These are phyloP conservation scores for Fusarium cyanostomum DNA, from an alignment of 2,329 filamentous ascomycete genomes.

Conservation along the genomic window DNA sequence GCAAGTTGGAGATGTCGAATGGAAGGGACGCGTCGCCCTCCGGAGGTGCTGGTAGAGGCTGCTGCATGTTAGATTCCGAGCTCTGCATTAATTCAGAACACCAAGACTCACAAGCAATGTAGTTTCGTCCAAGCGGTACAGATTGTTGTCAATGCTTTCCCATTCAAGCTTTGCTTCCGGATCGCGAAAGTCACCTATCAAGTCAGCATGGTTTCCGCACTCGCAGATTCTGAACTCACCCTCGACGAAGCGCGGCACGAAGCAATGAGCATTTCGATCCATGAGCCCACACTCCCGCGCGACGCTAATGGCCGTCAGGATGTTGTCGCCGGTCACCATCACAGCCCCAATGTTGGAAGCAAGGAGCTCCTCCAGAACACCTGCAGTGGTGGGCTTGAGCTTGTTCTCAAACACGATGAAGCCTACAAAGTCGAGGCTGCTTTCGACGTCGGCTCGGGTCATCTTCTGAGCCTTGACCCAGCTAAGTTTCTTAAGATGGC, in stretches of 20 bases:
- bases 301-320: slow-evolving; percentile 94
- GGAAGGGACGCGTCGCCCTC: slow-evolving; percentile 84
- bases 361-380: slow-evolving; percentile 82
- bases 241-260: slow-evolving; percentile 87
- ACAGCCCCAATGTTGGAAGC: slow-evolving; percentile 86
- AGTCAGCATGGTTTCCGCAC: slow-evolving; percentile 15
- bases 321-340: slow-evolving; percentile 99
- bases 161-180: slow-evolving; percentile 79
- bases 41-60: slow-evolving; percentile 76
- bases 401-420: slow-evolving; percentile 99
- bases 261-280: slow-evolving; percentile 84
- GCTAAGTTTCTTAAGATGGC: slow-evolving; percentile 85
- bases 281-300: slow-evolving; percentile 89
- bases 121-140: slow-evolving; percentile 79
- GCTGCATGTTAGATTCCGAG: slow-evolving; percentile 13
- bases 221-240: slow-evolving; percentile 54
- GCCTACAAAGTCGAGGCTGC: slow-evolving; percentile 84
- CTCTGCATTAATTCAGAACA: too few species aligned
- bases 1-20: slow-evolving; percentile 81
- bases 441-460: slow-evolving; percentile 86
- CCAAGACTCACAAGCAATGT: slow-evolving; percentile 69
- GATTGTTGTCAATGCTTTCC: slow-evolving; percentile 93
- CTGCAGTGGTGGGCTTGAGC: slow-evolving; percentile 85
- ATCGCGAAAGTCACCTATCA: slow-evolving; percentile 73
- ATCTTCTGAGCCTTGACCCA: slow-evolving; percentile 97